A percentile compares a stretch with the other conserved stretches of the same genome.
Evolutionary conservation across 2,329 filamentous ascomycete species (phyloP).

Genomic region (Grosmannia huntii): DNA sequence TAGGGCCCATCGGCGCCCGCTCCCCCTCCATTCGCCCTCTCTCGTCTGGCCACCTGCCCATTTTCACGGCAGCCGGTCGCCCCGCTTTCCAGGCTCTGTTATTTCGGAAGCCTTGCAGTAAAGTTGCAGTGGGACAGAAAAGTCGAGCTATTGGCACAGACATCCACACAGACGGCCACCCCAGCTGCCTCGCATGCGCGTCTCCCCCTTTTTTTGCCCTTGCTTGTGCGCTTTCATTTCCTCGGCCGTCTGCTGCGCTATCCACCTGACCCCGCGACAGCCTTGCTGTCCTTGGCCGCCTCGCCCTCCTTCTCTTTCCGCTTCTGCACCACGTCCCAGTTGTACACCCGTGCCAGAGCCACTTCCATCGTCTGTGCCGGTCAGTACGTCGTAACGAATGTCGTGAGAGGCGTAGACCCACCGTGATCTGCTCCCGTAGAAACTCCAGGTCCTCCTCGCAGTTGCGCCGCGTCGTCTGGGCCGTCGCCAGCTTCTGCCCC

Average conservation of each 20-base stretch:
- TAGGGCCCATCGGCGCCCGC: neutral
- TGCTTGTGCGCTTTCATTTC: neutral
- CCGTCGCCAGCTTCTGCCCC: conserved; percentile 61
- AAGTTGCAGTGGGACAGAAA: neutral
- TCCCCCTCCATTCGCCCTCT: neutral
- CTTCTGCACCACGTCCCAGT: conserved; percentile 96
- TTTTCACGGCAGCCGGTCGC: neutral
- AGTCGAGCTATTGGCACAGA: neutral
- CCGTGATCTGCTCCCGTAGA: conserved; percentile 89
- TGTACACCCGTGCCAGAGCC: conserved; percentile 92
- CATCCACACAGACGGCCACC: neutral
- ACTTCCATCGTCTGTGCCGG: conserved; percentile 78
- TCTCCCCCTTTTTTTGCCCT: neutral
- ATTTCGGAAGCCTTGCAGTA: neutral
- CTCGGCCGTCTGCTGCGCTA: conserved; percentile 6
- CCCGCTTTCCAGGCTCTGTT: neutral
- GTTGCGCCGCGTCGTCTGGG: conserved; percentile 67
- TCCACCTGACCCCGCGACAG: conserved; percentile 18
- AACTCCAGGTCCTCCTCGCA: conserved; percentile 97
- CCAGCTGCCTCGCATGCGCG: neutral
- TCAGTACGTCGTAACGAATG: neutral
- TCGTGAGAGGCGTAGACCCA: conserved; percentile 26
- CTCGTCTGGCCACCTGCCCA: neutral
- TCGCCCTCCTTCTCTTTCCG: conserved; percentile 73
- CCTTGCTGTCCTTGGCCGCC: conserved; percentile 30